These are phyloP conservation scores for Neopestalotiopsis sp. DNA, from an alignment of 2,329 filamentous ascomycete genomes.

Conservation along the genomic window DNA sequence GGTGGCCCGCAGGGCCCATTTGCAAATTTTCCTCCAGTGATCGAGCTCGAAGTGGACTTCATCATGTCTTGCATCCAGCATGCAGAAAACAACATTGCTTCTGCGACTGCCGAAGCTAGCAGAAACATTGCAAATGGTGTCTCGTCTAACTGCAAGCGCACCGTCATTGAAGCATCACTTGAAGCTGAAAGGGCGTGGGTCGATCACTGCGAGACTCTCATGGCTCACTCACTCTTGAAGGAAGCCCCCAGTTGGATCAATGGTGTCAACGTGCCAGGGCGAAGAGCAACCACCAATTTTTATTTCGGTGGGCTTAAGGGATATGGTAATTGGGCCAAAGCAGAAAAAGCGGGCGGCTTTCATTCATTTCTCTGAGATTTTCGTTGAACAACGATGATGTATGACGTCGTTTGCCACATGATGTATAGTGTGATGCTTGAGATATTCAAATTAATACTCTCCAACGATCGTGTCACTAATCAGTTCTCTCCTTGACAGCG, in stretches of 20 bases:
- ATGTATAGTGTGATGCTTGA: no score
- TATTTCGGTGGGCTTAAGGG: not conserved
- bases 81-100: not conserved
- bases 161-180: not conserved
- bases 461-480: no score
- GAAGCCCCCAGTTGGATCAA: not conserved
- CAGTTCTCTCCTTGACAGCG: no score
- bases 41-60: not conserved
- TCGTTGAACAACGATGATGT: no score
- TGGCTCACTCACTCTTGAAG: not conserved
- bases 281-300: not conserved
- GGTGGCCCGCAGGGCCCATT: not conserved
- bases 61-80: slow-evolving; percentile 1
- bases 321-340: not conserved
- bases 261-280: not conserved
- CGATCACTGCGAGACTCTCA: not conserved
- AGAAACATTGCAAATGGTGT: not conserved
- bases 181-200: not conserved
- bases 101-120: not conserved
- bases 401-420: no score
- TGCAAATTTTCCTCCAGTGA: not conserved
- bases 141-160: not conserved
- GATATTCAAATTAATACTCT: no score
- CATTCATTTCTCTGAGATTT: not conserved
- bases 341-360: not conserved